phyloP scores from a whole-genome alignment of 768 basidiomycete genomes.

The Boletus insuetus region DNA sequence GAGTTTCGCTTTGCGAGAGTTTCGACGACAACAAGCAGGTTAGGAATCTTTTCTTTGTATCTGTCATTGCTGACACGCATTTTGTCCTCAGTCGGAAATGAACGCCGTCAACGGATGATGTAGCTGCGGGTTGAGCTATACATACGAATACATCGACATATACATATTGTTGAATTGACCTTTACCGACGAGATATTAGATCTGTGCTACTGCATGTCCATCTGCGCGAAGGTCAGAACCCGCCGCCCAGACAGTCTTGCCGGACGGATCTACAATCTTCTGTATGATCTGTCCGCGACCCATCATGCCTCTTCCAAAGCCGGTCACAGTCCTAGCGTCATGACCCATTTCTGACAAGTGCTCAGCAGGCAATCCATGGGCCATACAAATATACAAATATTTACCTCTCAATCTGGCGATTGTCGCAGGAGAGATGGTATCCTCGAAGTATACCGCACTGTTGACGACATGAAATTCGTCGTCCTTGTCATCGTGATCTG shows the following conservation, averaged over 20 bases:
- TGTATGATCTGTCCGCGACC: constrained; percentile 92
- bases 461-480: constrained; percentile 60
- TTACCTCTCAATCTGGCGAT: constrained; percentile 66
- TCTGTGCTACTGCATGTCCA: constrained; percentile 85
- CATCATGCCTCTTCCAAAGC: constrained; percentile 62
- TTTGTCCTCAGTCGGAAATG: constrained; percentile 49
- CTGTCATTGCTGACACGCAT: constrained; percentile 1
- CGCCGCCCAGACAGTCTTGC: constrained; percentile 87
- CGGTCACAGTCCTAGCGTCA: constrained; percentile 60
- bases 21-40: constrained; percentile 67
- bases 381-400: constrained; percentile 11
- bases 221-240: constrained; percentile 89
- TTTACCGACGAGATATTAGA: constrained; percentile 38
- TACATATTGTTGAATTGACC: neutral
- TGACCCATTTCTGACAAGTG: constrained; percentile 78
- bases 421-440: constrained; percentile 63
- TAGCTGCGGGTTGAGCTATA: constrained; percentile 25
- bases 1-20: constrained; percentile 81
- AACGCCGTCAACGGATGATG: constrained; percentile 62
- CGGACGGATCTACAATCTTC: constrained; percentile 61
- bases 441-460: constrained; percentile 88
- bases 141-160: constrained; percentile 1
- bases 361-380: neutral
- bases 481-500: constrained; percentile 50
- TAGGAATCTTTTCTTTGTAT: constrained; percentile 11